Base-by-base conservation (phyloP, 257 asterid genomes). In the Rhazya stricta region DNA sequence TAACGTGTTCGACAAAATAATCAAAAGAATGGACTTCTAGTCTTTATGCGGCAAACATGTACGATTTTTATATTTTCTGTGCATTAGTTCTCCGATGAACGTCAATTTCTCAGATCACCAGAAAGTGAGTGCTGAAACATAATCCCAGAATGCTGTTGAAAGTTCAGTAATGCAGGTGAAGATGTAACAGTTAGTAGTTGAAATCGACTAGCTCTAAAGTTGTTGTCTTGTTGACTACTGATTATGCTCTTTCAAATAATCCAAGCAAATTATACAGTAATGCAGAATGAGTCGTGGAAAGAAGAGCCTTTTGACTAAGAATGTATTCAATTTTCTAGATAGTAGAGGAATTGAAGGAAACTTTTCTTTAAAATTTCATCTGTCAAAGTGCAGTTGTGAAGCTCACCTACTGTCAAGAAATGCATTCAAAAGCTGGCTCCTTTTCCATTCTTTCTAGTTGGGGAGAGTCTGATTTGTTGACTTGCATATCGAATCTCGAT, bases 1-100 rank as follows among this genome's bases (percentile, higher is more conserved):
- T 36, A 32, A 57, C 75, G 75, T 71, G 66, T 51, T 71, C 50
- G 21, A 57, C 34, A 71, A 51, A 34, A 71, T 15, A 5, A 71
- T 23, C 32, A 32, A 51, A 71, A 54, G 25, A 53, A 51, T 21
- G 34, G 23, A 71, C 12, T 71, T 29, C 75, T 53, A 32, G 34
- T 16, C 27, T 71, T 46, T 50, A 12, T 27, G 46, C 61, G 4
- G 63, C 46, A 71, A 32, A 71, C 74, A 15, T 71, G 74, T 12
- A 30, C 0, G 21, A 37, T 32, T 71, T 71, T 50, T 19, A 36
- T 19, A 15, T 46, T 45, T 23, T 70, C 25, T 48, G 61, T 70
- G 45, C 3, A 45, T 32, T 21, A 29, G 57, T 0, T 46, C 18
- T 6, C 69, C n/a, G 36, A 65, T 65, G 66, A 60, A 60, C 66